Evolutionary conservation across 192 early-diverging fungal genomes (phyloP).

Genomic region (Backusella australiensis): DNA sequence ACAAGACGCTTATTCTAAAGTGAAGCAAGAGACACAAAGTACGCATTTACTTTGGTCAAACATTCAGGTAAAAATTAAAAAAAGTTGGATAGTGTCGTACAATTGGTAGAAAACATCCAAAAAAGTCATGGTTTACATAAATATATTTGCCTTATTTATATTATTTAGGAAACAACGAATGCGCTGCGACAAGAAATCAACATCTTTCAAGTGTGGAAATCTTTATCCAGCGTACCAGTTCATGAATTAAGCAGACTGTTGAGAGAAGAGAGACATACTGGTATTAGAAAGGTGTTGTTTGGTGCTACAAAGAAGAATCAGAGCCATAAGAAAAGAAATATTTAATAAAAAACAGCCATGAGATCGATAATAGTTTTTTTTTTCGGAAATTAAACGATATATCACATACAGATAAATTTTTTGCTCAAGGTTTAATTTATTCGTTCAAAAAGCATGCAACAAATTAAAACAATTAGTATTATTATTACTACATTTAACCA

Average conservation of each 20-base stretch:
- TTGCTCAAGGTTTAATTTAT: too few relatives aligned
- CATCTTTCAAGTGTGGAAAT: slow-evolving; percentile 12
- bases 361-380: too few relatives aligned
- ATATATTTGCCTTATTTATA: background rate
- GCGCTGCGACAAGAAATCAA: slow-evolving; percentile 4
- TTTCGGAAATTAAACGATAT: too few relatives aligned
- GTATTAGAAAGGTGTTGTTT: background rate
- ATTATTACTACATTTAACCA: too few relatives aligned
- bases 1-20: slow-evolving; percentile 4
- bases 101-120: background rate
- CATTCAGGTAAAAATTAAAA: slow-evolving; percentile 3
- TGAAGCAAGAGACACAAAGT: background rate
- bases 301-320: background rate
- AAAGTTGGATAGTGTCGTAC: background rate
- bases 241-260: background rate
- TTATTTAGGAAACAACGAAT: background rate
- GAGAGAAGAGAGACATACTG: background rate
- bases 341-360: too few relatives aligned
- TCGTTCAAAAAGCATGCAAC: too few relatives aligned
- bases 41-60: background rate
- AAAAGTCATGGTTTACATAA: background rate
- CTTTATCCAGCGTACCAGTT: background rate
- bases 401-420: too few relatives aligned
- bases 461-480: too few relatives aligned
- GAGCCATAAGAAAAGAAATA: background rate